These are phyloP conservation scores for Fusarium mexicanum DNA, from an alignment of 2,329 filamentous ascomycete genomes.

Conservation along the genomic window DNA sequence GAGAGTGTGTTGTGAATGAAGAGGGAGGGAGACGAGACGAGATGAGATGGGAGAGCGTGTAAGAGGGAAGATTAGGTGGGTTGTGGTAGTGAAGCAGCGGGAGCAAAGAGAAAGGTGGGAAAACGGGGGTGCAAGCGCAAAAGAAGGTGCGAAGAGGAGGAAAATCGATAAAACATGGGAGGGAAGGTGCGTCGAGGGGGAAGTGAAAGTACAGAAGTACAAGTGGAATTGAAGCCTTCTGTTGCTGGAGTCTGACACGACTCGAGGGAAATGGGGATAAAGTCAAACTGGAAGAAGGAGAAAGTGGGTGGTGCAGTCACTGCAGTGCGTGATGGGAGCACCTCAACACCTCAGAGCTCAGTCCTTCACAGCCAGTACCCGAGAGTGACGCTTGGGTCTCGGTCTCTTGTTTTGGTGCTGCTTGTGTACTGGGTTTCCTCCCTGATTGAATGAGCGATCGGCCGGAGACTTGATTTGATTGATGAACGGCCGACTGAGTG, in stretches of 20 bases:
- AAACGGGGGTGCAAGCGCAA: constrained; percentile 36
- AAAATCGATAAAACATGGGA: constrained; percentile 26
- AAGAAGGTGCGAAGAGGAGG: constrained; percentile 42
- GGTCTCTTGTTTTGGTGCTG: constrained; percentile 22
- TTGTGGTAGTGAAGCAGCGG: constrained; percentile 42
- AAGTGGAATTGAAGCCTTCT: constrained; percentile 39
- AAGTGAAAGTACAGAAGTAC: constrained; percentile 32
- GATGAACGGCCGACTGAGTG: constrained; percentile 33
- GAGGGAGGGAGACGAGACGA: constrained; percentile 40
- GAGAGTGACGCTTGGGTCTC: constrained; percentile 33
- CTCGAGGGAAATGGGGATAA: constrained; percentile 37
- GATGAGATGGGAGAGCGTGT: constrained; percentile 41
- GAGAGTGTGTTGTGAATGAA: constrained; percentile 34
- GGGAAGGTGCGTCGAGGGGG: constrained; percentile 28
- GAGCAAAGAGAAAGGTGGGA: constrained; percentile 35
- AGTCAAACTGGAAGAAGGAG: constrained; percentile 40
- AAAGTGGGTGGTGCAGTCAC: constrained; percentile 26
- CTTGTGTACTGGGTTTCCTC: constrained; percentile 31
- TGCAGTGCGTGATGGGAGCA: constrained; percentile 3
- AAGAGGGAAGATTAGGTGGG: constrained; percentile 41
- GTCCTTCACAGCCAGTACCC: constrained; percentile 3
- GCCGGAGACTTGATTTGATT: constrained; percentile 28
- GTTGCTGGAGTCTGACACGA: constrained; percentile 43
- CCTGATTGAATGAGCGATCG: constrained; percentile 37
- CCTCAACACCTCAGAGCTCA: neutral